Percentiles rank a stretch among this genome's conserved stretches.
Evolutionary conservation across 1,139 yeast genomes (phyloP).

Genomic region (Blastobotrys raffinosifermentans): DNA sequence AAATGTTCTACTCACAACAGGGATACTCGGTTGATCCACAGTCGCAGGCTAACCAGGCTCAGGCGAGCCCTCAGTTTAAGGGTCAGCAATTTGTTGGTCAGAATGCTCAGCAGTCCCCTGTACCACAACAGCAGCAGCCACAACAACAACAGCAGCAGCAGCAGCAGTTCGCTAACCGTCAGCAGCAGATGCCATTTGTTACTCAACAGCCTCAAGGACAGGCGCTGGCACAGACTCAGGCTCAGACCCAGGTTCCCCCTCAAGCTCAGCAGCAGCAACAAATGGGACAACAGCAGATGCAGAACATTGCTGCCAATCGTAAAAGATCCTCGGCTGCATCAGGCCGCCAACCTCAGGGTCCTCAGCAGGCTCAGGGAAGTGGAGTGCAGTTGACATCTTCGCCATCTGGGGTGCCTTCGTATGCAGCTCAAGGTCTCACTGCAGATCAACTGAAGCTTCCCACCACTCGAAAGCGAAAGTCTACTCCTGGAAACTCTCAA

Average conservation of each 20-base stretch:
- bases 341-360: slow-evolving; percentile 3
- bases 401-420: slow-evolving; percentile 26
- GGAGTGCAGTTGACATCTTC: slow-evolving; percentile 8
- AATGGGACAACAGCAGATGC: slow-evolving; percentile 8
- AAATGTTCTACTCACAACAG: slow-evolving; percentile 1
- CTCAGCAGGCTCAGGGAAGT: slow-evolving; percentile 1
- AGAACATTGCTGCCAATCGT: slow-evolving; percentile 2
- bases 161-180: slow-evolving; percentile 1
- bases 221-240: slow-evolving; percentile 8
- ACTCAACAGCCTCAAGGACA: slow-evolving; percentile 2
- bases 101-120: neutral
- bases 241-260: slow-evolving; percentile 5
- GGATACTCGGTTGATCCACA: neutral
- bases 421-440: slow-evolving; percentile 24
- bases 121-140: slow-evolving; percentile 10
- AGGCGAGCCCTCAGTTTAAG: neutral
- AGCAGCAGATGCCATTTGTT: slow-evolving; percentile 5
- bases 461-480: slow-evolving; percentile 24
- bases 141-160: slow-evolving; percentile 11
- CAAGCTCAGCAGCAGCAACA: slow-evolving; percentile 11
- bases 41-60: slow-evolving; percentile 4
- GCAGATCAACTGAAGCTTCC: slow-evolving; percentile 30
- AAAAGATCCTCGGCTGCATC: slow-evolving; percentile 5
- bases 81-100: too few species aligned
- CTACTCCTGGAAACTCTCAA: slow-evolving; percentile 12